phyloP scores from a whole-genome alignment of 371 early-diverging fungal species.

The Mortierella sp. region DNA sequence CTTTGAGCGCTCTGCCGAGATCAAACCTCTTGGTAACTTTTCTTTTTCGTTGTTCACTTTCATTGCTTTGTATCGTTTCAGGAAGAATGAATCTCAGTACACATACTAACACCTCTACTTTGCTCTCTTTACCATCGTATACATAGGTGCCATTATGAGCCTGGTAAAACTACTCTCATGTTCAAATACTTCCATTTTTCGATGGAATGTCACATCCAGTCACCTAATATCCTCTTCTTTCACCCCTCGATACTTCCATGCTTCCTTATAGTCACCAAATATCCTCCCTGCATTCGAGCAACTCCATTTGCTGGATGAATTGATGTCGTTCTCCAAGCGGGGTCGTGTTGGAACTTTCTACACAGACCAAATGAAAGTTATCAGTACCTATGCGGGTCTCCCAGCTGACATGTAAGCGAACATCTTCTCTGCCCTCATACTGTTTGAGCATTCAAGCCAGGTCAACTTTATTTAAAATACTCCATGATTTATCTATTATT shows the following conservation, averaged over 20 bases:
- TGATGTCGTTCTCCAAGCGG: conserved; percentile 10
- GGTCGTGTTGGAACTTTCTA: neutral
- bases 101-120: too few species aligned
- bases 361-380: neutral
- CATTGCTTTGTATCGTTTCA: neutral
- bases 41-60: neutral
- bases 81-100: neutral
- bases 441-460: too few species aligned
- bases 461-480: too few species aligned
- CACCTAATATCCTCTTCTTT: neutral
- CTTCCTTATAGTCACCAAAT: conserved; percentile 1
- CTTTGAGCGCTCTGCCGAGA: conserved; percentile 13
- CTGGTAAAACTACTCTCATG: too few species aligned
- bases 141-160: conserved; percentile 1
- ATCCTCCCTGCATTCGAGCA: conserved; percentile 34
- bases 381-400: neutral
- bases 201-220: too few species aligned
- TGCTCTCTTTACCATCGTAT: too few species aligned
- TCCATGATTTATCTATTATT: neutral
- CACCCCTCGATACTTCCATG: neutral
- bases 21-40: conserved; percentile 12
- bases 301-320: conserved; percentile 16
- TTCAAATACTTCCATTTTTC: too few species aligned
- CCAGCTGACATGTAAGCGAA: neutral
- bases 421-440: too few species aligned